phyloP scores from a whole-genome alignment of 2,329 filamentous ascomycete genomes.

The Biscogniauxia sp. region DNA sequence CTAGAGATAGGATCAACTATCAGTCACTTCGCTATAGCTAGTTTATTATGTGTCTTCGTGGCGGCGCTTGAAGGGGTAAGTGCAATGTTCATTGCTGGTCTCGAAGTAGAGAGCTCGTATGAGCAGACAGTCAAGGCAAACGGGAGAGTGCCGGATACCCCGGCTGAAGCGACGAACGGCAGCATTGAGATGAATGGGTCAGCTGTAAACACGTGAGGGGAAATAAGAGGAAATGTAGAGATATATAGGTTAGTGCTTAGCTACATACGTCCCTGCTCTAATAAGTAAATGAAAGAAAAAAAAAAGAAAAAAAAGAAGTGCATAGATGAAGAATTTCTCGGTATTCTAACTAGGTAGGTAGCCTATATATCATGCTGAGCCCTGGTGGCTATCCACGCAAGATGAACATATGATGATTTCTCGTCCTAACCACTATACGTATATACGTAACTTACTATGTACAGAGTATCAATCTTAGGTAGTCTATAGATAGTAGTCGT shows the following conservation, averaged over 20 bases:
- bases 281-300: neutral
- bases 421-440: too few species aligned
- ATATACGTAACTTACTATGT: too few species aligned
- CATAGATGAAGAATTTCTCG: too few species aligned
- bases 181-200: slow-evolving; percentile 10
- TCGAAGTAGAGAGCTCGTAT: slow-evolving; percentile 57
- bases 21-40: slow-evolving; percentile 92
- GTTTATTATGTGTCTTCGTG: slow-evolving; percentile 85
- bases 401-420: too few species aligned
- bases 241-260: neutral
- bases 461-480: too few species aligned
- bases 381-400: too few species aligned
- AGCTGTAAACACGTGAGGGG: slow-evolving; percentile 1
- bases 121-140: slow-evolving; percentile 8
- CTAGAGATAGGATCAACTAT: slow-evolving; percentile 97
- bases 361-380: too few species aligned
- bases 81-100: slow-evolving; percentile 75
- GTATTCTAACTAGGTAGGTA: too few species aligned
- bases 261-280: neutral
- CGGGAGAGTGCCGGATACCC: slow-evolving; percentile 9
- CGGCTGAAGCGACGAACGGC: slow-evolving; percentile 1
- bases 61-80: slow-evolving; percentile 83
- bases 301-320: too few species aligned
- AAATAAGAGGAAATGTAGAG: neutral
- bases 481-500: neutral